Base-by-base conservation (phyloP, 2,329 filamentous ascomycete genomes). In the Fusarium redolens region DNA sequence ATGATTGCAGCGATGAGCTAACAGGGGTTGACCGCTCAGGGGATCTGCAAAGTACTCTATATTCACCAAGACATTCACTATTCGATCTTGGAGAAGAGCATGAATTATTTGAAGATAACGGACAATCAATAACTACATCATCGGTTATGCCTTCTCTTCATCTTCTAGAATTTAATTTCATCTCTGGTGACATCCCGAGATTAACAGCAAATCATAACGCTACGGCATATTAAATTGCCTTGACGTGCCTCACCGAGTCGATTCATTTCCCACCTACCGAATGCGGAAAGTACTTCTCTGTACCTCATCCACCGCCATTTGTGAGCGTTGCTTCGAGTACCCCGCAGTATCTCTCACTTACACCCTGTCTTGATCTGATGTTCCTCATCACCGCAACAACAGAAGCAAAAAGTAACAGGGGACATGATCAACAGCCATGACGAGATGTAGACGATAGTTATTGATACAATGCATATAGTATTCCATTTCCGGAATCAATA, bases 261-360 rank as follows among this genome's bases (percentile, higher is more conserved):
- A 61, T 69, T 72, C 65, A 72, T 73, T 73, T 71, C 57, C 66
- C 66, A 68, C 70, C 51, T 73, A 61, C 71, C 63, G 13, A 61
- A 73, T 73, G 44, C 30, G 71, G 71, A 15, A 73, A 71, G 67
- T 71, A 73, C 71, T 43, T 4, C 9, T 12, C 18, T 57, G 14
- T 68, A 73, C 71, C 6, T 73, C 14, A 5, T 1, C 41, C 51
- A 18, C 17, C 25, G 28, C 11, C 3, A 30, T 17, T 20, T 50
- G 18, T 50, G 35, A 13, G 35, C 13, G 12, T 2, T 13, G 11
- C 17, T 6, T 14, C 28, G 40, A 45, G 70, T 73, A 73, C 50
- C 47, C 20, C 4, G 22, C 30, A 45, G 70, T 73, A 71, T 57
- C 58, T 40, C 33, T 55, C 62, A 73, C 71, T 73, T 68, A 73